A percentile compares a stretch with the other conserved stretches of the same genome.
These are phyloP conservation scores for Fusarium torulosum DNA, from an alignment of 2,329 filamentous ascomycete genomes.

Conservation along the genomic window DNA sequence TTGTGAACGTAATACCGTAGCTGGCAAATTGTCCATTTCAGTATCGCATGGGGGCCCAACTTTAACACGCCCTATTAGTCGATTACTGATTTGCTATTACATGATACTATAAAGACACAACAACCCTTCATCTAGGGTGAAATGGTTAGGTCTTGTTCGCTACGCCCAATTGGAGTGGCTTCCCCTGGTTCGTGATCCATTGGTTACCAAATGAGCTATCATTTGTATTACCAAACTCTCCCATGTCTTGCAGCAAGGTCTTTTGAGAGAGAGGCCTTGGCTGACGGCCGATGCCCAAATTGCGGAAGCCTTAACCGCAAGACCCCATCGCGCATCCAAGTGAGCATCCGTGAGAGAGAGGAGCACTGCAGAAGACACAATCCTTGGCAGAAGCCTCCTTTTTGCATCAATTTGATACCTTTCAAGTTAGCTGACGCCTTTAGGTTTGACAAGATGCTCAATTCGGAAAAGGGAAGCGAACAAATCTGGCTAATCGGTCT, in stretches of 20 bases:
- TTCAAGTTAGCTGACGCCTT: conserved; percentile 19
- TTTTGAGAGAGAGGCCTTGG: conserved; percentile 9
- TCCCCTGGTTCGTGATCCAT: conserved; percentile 27
- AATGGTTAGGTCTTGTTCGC: conserved; percentile 8
- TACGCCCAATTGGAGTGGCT: conserved; percentile 4
- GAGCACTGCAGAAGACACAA: conserved; percentile 36
- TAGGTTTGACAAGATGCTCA: conserved; percentile 46
- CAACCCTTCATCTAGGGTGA: not conserved
- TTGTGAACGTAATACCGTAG: not conserved
- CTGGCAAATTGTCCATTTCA: not conserved
- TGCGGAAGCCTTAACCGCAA: conserved; percentile 7
- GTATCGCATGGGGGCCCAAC: not conserved
- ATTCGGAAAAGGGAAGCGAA: conserved; percentile 59
- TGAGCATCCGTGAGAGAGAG: conserved; percentile 33
- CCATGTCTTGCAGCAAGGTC: conserved; percentile 35
- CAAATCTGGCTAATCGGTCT: conserved; percentile 48
- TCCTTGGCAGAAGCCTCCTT: conserved; percentile 25
- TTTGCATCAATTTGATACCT: conserved; percentile 21
- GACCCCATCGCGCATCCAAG: conserved; percentile 34
- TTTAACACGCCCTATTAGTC: not conserved
- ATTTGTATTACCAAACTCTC: conserved; percentile 30
- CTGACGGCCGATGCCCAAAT: conserved; percentile 1
- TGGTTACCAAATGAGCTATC: conserved; percentile 44
- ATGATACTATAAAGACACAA: not conserved
- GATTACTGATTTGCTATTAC: not conserved